A percentile compares a stretch with the other conserved stretches of the same genome.
These are phyloP conservation scores for Verticillium zaregamsianum DNA, from an alignment of 2,329 filamentous ascomycete genomes.

Conservation along the genomic window DNA sequence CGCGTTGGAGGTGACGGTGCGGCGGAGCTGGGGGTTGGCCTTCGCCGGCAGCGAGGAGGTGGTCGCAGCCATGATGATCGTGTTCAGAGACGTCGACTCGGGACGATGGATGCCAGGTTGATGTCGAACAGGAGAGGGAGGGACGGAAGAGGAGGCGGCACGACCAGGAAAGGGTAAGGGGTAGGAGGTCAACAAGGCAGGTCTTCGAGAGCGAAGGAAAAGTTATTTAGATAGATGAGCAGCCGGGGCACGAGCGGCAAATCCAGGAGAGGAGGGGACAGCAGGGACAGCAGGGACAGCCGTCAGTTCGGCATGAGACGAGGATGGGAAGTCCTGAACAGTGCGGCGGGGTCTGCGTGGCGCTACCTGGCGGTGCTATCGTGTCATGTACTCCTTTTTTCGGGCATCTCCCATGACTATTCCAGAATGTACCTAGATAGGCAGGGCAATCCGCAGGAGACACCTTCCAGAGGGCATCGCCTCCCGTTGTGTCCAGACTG, in stretches of 20 bases:
- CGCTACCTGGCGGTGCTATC: neutral
- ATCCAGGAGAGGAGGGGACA: neutral
- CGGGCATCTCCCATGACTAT: no score
- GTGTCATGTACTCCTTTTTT: neutral
- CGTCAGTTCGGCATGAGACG: neutral
- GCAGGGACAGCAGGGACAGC: neutral
- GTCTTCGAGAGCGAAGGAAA: neutral
- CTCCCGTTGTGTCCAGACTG: neutral
- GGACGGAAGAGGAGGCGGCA: neutral
- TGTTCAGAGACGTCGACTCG: neutral
- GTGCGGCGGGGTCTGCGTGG: neutral
- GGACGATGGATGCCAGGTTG: neutral
- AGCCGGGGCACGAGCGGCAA: neutral
- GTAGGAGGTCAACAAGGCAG: neutral
- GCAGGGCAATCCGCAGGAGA: no score
- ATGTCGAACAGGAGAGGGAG: neutral
- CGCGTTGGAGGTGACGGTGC: constrained; percentile 38
- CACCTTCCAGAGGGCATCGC: neutral
- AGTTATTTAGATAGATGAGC: neutral
- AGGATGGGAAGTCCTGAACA: neutral
- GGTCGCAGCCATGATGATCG: constrained; percentile 41
- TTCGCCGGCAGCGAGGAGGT: constrained; percentile 37
- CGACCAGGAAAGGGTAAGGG: neutral
- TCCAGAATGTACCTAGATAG: no score
- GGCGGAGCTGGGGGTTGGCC: constrained; percentile 38